Conservation (phyloP, 345 rosid genomes). For the Bruguiera gymnorhiza region DNA sequence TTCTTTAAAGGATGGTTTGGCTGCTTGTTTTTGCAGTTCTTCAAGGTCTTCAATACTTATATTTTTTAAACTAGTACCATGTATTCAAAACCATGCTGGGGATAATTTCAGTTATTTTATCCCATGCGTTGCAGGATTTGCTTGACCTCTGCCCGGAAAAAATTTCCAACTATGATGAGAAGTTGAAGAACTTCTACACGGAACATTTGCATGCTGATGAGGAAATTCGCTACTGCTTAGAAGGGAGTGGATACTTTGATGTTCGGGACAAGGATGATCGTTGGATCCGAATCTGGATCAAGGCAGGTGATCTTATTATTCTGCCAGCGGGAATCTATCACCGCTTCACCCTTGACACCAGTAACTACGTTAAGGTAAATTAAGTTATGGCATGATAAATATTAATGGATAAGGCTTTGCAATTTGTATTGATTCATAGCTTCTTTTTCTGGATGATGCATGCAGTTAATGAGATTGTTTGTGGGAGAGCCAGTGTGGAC, state of each 20-base stretch:
- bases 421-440: slow-evolving; percentile 6
- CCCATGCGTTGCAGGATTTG: slow-evolving; percentile 47
- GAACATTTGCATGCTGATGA: slow-evolving; percentile 89
- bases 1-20: not conserved
- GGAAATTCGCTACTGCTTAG: slow-evolving; percentile 83
- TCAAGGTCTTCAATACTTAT: not conserved
- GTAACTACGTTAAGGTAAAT: slow-evolving; percentile 67
- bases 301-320: slow-evolving; percentile 72
- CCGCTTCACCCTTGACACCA: slow-evolving; percentile 78
- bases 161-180: slow-evolving; percentile 77
- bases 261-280: slow-evolving; percentile 69
- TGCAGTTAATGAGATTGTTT: slow-evolving; percentile 81
- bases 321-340: slow-evolving; percentile 87
- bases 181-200: slow-evolving; percentile 76
- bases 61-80: too few relatives aligned
- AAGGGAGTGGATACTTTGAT: slow-evolving; percentile 87
- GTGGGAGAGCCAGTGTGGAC: slow-evolving; percentile 88
- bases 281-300: slow-evolving; percentile 78
- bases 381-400: not conserved
- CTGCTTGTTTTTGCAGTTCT: not conserved
- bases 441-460: not conserved
- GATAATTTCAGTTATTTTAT: not conserved
- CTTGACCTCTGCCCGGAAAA: slow-evolving; percentile 82
- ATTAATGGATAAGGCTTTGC: not conserved
- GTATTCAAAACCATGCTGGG: too few relatives aligned